Base-by-base conservation (phyloP, 1,284 basidiomycete species). In the Mycosarcoma mackinlayi region DNA sequence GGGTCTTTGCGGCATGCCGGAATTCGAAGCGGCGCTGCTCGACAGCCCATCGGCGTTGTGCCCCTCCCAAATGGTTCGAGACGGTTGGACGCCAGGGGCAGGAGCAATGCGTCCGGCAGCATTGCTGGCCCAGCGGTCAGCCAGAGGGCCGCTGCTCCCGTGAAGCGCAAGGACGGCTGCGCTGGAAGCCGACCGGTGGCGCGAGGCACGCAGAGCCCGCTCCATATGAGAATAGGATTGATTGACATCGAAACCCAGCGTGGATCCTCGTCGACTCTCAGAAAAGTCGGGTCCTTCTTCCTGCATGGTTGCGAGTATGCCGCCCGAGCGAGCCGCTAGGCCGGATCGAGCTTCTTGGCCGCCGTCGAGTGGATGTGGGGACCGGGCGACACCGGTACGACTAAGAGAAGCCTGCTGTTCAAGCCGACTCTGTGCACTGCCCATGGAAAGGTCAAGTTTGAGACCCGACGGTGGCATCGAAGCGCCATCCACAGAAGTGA, bases 101-200 rank as follows among this genome's bases (percentile, higher is more conserved):
- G 58, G 57, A 6, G 53, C 42, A 33, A 58, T 58, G 9, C 72
- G 50, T 23, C 56, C 54, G 11, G 64, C 41, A 7, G 54, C 56
- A 19, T 60, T 63, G 57, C 51, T 66, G 11, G 58, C 41, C 68
- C 62, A 66, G 13, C 62, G 54, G 28, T 62, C 69, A 2, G 41
- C 56, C 16, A 67, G 51, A 6, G 63, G 44, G 13, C 48, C 50
- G 7, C 47, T 34, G n/a, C 58, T 53, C 27, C 59, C 46, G 37
- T 72, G 70, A 11, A 68, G 59, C 4, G 69, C 65, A 3, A 76
- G 59, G 3, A 73, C 70, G 6, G 75, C 74, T 3, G 75, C 75
- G 33, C 75, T 77, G 18, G 75, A 77, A 8, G 71, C 55, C 11
- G 73, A 77, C 11, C 73, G 64, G 23, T 73, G 63, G 11, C 61